phyloP scores from a whole-genome alignment of 2,329 filamentous ascomycete species.

The Sporothrix dimorphospora region DNA sequence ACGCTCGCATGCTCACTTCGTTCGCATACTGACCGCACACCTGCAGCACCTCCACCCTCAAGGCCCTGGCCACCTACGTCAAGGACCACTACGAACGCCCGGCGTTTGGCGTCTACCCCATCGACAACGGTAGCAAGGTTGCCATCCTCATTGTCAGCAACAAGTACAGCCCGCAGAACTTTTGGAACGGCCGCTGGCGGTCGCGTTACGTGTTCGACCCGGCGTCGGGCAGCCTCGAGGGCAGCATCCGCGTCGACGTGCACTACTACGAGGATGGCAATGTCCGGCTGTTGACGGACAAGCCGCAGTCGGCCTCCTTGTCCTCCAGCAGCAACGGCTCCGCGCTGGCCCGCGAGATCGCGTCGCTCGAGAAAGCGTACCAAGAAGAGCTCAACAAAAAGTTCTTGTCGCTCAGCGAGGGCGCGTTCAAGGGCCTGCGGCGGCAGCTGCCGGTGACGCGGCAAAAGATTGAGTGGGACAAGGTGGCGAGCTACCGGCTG shows the following conservation, averaged over 20 bases:
- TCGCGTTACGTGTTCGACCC: conserved; percentile 81
- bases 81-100: conserved; percentile 86
- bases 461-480: conserved; percentile 99
- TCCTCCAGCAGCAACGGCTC: conserved; percentile 61
- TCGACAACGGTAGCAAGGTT: conserved; percentile 72
- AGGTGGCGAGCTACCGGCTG: conserved; percentile 88
- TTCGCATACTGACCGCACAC: not conserved
- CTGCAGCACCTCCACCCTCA: conserved; percentile 77
- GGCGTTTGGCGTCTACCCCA: conserved; percentile 80
- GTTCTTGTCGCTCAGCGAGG: conserved; percentile 86
- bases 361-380: conserved; percentile 82
- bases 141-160: conserved; percentile 87
- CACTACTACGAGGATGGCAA: conserved; percentile 99
- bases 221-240: conserved; percentile 68
- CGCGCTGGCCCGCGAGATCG: conserved; percentile 77
- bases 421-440: conserved; percentile 89
- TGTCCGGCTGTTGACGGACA: conserved; percentile 88
- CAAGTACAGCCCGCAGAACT: conserved; percentile 98
- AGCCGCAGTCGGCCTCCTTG: conserved; percentile 67
- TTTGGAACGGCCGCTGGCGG: conserved; percentile 98
- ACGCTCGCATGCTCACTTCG: not conserved
- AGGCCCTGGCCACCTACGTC: conserved; percentile 74
- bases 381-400: conserved; percentile 94
- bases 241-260: conserved; percentile 88
- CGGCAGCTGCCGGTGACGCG: conserved; percentile 93